Percentiles rank a stretch among this genome's conserved stretches.
phyloP scores from a whole-genome alignment of 306 rosid genomes.

The Casuarina cunninghamiana region DNA sequence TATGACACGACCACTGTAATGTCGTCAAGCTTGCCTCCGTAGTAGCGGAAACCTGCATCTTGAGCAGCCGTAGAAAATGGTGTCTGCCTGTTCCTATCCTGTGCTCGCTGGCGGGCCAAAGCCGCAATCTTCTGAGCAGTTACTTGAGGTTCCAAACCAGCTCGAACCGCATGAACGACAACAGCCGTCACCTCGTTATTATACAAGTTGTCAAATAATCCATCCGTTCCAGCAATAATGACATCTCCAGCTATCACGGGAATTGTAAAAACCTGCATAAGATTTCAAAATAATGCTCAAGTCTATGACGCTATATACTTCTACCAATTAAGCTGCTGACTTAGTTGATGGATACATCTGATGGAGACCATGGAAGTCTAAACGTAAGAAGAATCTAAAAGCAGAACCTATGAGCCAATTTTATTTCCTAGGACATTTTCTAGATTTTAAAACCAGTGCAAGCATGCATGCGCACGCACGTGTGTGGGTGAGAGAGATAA shows the following conservation, averaged over 20 bases:
- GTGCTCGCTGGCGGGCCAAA: slow-evolving; percentile 73
- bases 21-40: slow-evolving; percentile 95
- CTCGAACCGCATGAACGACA: slow-evolving; percentile 60
- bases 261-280: slow-evolving; percentile 55
- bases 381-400: not conserved
- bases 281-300: slow-evolving; percentile 16
- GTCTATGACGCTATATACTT: not conserved
- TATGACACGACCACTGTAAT: slow-evolving; percentile 79
- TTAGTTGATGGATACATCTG: not conserved
- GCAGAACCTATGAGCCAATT: not conserved
- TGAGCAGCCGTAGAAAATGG: slow-evolving; percentile 90
- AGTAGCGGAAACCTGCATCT: slow-evolving; percentile 76
- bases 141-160: slow-evolving; percentile 64
- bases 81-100: slow-evolving; percentile 62
- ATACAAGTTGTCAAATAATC: slow-evolving; percentile 85
- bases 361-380: not conserved
- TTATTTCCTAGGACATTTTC: not conserved
- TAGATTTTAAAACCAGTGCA: not conserved
- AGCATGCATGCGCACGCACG: too few species aligned
- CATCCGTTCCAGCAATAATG: slow-evolving; percentile 84
- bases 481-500: not conserved
- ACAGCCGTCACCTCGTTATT: slow-evolving; percentile 57
- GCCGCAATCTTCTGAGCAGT: slow-evolving; percentile 90
- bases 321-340: not conserved
- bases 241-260: slow-evolving; percentile 72